Percentiles rank a stretch among this genome's conserved stretches.
phyloP scores from a whole-genome alignment of 108 stramenopile genomes.

The Nitzschia sp. region DNA sequence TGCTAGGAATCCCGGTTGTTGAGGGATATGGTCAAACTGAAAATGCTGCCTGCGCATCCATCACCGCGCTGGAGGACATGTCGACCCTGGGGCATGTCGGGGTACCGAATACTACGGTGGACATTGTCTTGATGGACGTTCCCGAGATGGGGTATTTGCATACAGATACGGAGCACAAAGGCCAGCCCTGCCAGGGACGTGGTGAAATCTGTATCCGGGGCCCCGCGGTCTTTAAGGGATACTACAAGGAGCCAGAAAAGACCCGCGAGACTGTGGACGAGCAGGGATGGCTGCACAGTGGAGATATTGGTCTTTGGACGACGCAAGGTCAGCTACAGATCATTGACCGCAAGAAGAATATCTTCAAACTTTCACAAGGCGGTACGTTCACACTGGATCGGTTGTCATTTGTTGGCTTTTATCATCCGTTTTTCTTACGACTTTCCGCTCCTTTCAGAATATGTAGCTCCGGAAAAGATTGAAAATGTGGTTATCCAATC shows the following conservation, averaged over 20 bases:
- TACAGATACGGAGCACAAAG: constrained; percentile 83
- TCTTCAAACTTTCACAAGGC: constrained; percentile 97
- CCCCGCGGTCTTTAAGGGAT: constrained; percentile 92
- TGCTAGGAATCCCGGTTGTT: constrained; percentile 91
- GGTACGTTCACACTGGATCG: constrained; percentile 47
- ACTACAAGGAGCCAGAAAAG: constrained; percentile 96
- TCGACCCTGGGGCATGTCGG: constrained; percentile 94
- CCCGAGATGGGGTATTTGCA: constrained; percentile 95
- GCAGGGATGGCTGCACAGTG: constrained; percentile 96
- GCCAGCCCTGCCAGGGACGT: constrained; percentile 80
- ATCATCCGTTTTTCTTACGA: not conserved
- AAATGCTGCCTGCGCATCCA: constrained; percentile 78
- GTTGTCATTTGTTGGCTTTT: constrained; percentile 8
- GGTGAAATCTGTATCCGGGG: constrained; percentile 97
- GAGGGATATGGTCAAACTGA: constrained; percentile 98
- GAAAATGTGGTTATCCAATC: constrained; percentile 91
- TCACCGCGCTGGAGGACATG: constrained; percentile 72
- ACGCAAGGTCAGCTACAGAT: constrained; percentile 90
- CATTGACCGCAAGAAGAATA: constrained; percentile 97
- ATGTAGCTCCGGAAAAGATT: constrained; percentile 96
- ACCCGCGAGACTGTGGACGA: constrained; percentile 90
- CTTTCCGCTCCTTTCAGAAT: constrained; percentile 43
- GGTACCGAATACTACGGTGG: constrained; percentile 76
- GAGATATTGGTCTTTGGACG: constrained; percentile 97
- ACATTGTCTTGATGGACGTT: constrained; percentile 90